Evolutionary conservation across 78 protist genomes (phyloP), one percentile per base, ranked within the genome.

Genomic region (Goniomonas avonlea): DNA sequence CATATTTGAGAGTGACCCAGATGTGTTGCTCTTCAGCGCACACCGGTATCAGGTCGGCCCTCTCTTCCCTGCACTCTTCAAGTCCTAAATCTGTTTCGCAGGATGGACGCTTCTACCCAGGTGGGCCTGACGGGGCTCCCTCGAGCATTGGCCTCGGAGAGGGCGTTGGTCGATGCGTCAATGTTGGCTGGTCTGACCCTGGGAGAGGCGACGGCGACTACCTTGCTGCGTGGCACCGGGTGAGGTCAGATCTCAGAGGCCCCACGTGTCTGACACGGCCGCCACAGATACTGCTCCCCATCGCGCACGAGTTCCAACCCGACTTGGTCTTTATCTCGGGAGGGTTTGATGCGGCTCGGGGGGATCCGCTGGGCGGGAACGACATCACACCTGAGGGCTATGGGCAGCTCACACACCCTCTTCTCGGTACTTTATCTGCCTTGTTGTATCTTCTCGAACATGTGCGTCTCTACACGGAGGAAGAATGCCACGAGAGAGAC

Each of bases 261-360:
- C n/a, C n/a, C n/a, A n/a, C n/a, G n/a, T n/a, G n/a, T n/a, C n/a
- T n/a, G n/a, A n/a, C n/a, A n/a, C n/a, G n/a, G n/a, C n/a, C n/a
- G n/a, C n/a, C n/a, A n/a, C n/a, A n/a, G n/a, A n/a, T n/a, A n/a
- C 25, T 45, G 50, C 13, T 45, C 25, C 50, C 50, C 50, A 9
- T 45, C 50, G 50, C 25, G 50, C 50, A 13, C 25, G 50, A 9
- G 50, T 45, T 31, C 77, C 17, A 47, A 8, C 77, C 77, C 48
- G 77, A 68, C 56, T 0, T 68, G 59, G 77, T 70, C 40, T 3
- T 70, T 17, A 21, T 70, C 43, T 11, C 37, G 27, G 58, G 48
- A 3, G 77, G 77, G 25, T 69, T 47, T 38, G 76, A 69, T 18
- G 76, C 76, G 9, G 76, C 76, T 17, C 37, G 8, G 15, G 76